Base-by-base conservation (phyloP, 1,284 basidiomycete species). In the Ceratobasidium sp. region DNA sequence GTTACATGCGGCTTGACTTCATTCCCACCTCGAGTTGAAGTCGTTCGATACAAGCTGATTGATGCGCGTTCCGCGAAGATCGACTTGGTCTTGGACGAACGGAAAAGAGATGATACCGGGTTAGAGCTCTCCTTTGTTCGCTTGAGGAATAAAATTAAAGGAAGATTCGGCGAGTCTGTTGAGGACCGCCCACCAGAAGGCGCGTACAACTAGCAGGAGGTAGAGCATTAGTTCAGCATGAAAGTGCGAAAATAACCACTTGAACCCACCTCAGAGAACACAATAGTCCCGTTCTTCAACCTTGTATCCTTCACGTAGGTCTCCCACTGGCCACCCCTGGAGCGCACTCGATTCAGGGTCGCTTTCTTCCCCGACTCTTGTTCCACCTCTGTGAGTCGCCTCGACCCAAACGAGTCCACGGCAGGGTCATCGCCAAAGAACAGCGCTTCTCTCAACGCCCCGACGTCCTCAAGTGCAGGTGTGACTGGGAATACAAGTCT, bases 401-500 rank as follows among this genome's bases (percentile, higher is more conserved):
- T 6, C 8, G 22, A 59, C 27, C 56, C 56, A 59, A 59, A 59
- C 22, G 9, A 31, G 36, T 59, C 56, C 8, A 7, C 9, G 15
- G 8, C 22, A 6, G 56, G 56, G 22, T 59, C 56, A 31, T 59
- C 14, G 8, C 56, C 56, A 33, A 59, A 59, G 31, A 59, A 59
- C 15, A 33, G 56, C 29, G 29, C 56, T 14, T 59, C 31, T 31
- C 56, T 27, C 22, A 59, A 22, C 8, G 27, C 6, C 15, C 31
- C 22, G 9, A 59, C 31, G 31, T 33, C 56, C 31, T 59, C 56
- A 14, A 22, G 29, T 7, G 24, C 45, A 9, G 67, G 67, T 14
- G 59, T 29, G 8, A 71, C 67, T 24, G 67, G 67, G 59, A 71
- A 71, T 11, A 71, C 41, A 19, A 71, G 56, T 31, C 67, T 71